Conservation (phyloP, 1,284 basidiomycete species). For the Melampsora larici-populina region DNA sequence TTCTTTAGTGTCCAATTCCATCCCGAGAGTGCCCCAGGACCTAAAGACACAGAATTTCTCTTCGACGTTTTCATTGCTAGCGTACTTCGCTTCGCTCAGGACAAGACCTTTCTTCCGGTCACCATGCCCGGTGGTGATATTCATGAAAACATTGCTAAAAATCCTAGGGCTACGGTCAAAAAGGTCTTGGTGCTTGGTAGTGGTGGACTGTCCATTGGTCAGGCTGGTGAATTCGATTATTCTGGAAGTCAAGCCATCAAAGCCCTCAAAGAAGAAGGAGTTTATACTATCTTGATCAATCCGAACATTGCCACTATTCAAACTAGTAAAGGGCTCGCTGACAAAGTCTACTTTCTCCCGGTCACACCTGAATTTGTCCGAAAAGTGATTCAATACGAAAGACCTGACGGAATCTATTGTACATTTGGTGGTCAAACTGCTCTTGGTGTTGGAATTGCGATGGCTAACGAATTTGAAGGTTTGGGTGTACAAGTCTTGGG, state of each 20-base stretch:
- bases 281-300: constrained; percentile 97
- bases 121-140: constrained; percentile 81
- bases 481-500: constrained; percentile 85
- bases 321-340: constrained; percentile 91
- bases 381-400: constrained; percentile 97
- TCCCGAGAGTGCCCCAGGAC: constrained; percentile 97
- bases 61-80: constrained; percentile 96
- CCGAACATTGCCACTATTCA: constrained; percentile 99
- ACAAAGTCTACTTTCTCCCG: constrained; percentile 98
- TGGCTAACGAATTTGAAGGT: constrained; percentile 87
- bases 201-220: constrained; percentile 95
- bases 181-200: constrained; percentile 97
- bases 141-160: constrained; percentile 73
- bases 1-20: constrained; percentile 99
- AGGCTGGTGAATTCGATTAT: constrained; percentile 99
- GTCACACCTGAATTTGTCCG: constrained; percentile 96
- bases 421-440: constrained; percentile 99
- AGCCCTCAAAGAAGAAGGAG: constrained; percentile 95
- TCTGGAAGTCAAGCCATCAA: constrained; percentile 99
- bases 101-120: constrained; percentile 62
- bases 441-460: constrained; percentile 90
- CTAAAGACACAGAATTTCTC: constrained; percentile 95
- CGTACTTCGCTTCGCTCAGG: constrained; percentile 67
- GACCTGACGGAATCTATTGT: constrained; percentile 96
- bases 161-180: constrained; percentile 72